phyloP scores from a whole-genome alignment of 768 basidiomycete genomes.

The Gloeopeniophorella convolvens region DNA sequence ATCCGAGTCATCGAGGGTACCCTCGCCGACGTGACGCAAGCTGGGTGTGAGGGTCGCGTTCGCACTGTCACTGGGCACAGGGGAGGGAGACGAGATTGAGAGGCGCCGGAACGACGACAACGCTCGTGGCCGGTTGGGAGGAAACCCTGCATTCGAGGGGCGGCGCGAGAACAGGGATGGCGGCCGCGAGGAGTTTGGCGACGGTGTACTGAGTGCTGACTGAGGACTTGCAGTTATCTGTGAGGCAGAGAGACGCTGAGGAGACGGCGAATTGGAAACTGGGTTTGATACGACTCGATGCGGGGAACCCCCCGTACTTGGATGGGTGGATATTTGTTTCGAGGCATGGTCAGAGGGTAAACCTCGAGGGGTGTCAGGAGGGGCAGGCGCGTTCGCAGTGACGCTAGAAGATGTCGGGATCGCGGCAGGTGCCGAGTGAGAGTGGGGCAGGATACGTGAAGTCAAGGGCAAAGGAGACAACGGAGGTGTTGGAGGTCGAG shows the following conservation, averaged over 20 bases:
- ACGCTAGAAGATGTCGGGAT: conserved; percentile 28
- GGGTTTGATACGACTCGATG: conserved; percentile 1
- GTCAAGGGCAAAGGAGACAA: conserved; percentile 22
- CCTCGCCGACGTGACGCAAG: conserved; percentile 64
- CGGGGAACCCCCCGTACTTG: conserved; percentile 9
- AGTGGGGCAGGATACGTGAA: conserved; percentile 29
- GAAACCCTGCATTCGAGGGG: conserved; percentile 12
- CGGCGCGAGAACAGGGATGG: conserved; percentile 18
- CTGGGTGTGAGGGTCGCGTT: conserved; percentile 29
- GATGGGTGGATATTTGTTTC: conserved; percentile 3
- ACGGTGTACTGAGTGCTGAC: conserved; percentile 12
- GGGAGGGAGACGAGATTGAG: conserved; percentile 36
- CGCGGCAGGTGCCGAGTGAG: conserved; percentile 38
- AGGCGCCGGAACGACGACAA: conserved; percentile 36
- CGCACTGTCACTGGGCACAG: conserved; percentile 29
- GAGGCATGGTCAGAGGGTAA: conserved; percentile 27
- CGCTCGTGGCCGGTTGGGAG: conserved; percentile 22
- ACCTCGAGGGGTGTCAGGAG: conserved; percentile 16
- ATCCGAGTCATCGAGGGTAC: conserved; percentile 73
- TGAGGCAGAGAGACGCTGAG: conserved; percentile 7
- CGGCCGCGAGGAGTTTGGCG: conserved; percentile 5
- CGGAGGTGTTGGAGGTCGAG: conserved; percentile 22
- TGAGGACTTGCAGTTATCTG: conserved; percentile 14
- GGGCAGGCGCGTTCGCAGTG: conserved; percentile 22
- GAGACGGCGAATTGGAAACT: conserved; percentile 18